Evolutionary conservation across 2,329 filamentous ascomycete species (phyloP), one percentile per base, ranked within the genome.

Genomic region (Colletotrichum brevisporum): DNA sequence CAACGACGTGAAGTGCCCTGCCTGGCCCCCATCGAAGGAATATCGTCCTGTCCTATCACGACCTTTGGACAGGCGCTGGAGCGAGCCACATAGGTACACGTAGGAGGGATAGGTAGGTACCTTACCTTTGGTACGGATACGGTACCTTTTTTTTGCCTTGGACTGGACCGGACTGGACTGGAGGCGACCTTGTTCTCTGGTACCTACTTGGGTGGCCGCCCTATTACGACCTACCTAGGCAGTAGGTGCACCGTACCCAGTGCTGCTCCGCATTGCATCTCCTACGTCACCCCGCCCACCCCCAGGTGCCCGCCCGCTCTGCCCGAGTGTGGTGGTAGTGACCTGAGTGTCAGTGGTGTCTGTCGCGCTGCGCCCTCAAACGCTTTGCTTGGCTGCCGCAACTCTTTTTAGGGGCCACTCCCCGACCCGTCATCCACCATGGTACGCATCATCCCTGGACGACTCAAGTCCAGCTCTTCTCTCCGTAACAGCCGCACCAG

Each of bases 371-470:
- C 63, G 63, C 59, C 64, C 63, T 66, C 64, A 67, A 67, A 67
- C 63, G 50, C 62, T 66, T 31, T 59, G 24, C 66, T 66, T 69
- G 66, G 66, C 63, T 62, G 50, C 67, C 63, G 67, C 63, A 70
- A 70, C 70, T 71, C 64, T 68, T 71, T 69, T 68, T 62, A 63
- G 63, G 67, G 67, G 67, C 64, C 59, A 27, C 57, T 61, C 69
- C 59, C 53, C 55, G 63, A 69, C 67, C 51, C 57, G 45, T 67
- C 70, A 63, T 58, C 71, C 70, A 71, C 71, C 77, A 89, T 89
- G 87, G 85, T 88, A 72, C 86, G 86, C 77, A 88, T 89, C 75
- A 84, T 89, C 70, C 86, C 87, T 65, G 83, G 80, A 70, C 84
- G 87, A 60, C 79, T 89, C 45, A 87, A 88, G 78, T 79, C 82